Conservation (phyloP, 2,329 filamentous ascomycete genomes). For the Colletotrichum sp. region DNA sequence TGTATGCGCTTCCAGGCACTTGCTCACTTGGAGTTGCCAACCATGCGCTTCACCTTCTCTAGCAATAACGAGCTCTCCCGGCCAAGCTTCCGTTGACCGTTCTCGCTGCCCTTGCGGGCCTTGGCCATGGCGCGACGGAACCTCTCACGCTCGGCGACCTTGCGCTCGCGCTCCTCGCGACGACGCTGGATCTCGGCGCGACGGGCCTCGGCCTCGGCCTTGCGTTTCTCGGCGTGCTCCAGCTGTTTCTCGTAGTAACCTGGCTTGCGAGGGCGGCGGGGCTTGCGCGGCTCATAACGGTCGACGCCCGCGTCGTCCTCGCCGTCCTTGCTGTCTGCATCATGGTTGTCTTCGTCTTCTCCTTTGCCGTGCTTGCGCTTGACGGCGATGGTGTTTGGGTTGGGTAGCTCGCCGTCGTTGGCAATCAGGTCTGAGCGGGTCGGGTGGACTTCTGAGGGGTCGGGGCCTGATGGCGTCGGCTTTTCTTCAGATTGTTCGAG, state of each 20-base stretch:
- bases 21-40: conserved; percentile 44
- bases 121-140: conserved; percentile 74
- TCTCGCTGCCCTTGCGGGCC: conserved; percentile 68
- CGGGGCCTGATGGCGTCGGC: conserved; percentile 1
- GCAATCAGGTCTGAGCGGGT: conserved; percentile 45
- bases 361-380: conserved; percentile 8
- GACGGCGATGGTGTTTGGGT: conserved; percentile 21
- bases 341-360: not conserved
- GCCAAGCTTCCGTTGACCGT: conserved; percentile 81
- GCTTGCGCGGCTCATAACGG: conserved; percentile 19
- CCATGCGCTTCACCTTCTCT: conserved; percentile 77
- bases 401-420: conserved; percentile 25
- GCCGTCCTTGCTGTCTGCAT: not conserved
- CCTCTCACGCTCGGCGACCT: conserved; percentile 67
- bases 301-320: conserved; percentile 6
- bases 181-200: conserved; percentile 46
- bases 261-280: conserved; percentile 37
- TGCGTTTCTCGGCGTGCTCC: conserved; percentile 48
- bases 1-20: not conserved
- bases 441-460: conserved; percentile 38
- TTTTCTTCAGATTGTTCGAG: not conserved
- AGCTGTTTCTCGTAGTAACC: conserved; percentile 72
- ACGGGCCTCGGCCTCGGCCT: conserved; percentile 46
- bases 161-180: conserved; percentile 69
- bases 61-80: conserved; percentile 80